Percentiles rank a stretch among this genome's conserved stretches.
Evolutionary conservation across 2,329 filamentous ascomycete genomes (phyloP).

Genomic region (Microdochium bolleyi): DNA sequence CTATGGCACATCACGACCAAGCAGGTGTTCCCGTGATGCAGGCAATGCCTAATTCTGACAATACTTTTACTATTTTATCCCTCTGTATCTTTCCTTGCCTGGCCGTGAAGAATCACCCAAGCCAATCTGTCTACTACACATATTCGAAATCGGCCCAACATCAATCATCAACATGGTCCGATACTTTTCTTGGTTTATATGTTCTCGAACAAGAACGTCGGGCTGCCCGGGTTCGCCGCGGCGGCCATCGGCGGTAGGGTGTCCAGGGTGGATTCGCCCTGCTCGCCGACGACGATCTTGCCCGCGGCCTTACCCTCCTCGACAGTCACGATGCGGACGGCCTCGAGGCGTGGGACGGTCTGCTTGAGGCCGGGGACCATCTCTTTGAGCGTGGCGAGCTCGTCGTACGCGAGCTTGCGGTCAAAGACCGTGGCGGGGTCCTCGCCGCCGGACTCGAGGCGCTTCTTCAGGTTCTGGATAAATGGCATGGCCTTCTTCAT

Average conservation of each 20-base stretch:
- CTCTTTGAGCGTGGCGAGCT: slow-evolving; percentile 64
- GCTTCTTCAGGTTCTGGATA: slow-evolving; percentile 78
- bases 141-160: too few species aligned
- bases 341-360: slow-evolving; percentile 57
- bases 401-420: slow-evolving; percentile 80
- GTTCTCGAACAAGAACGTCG: slow-evolving; percentile 82
- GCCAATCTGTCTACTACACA: too few species aligned
- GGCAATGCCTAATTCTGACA: too few species aligned
- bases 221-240: slow-evolving; percentile 71
- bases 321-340: slow-evolving; percentile 65
- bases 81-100: too few species aligned
- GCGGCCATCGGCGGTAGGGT: slow-evolving; percentile 53
- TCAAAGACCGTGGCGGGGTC: slow-evolving; percentile 63
- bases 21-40: too few species aligned
- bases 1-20: too few species aligned
- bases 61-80: too few species aligned
- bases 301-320: slow-evolving; percentile 63
- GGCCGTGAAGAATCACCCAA: too few species aligned
- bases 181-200: slow-evolving; percentile 31
- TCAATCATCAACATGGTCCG: neutral
- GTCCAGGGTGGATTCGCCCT: slow-evolving; percentile 49
- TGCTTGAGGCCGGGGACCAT: slow-evolving; percentile 77
- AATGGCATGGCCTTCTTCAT: slow-evolving; percentile 99
- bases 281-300: slow-evolving; percentile 38
- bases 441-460: slow-evolving; percentile 62